Conservation (phyloP, 306 rosid species). For the Lathyrus aphaca region DNA sequence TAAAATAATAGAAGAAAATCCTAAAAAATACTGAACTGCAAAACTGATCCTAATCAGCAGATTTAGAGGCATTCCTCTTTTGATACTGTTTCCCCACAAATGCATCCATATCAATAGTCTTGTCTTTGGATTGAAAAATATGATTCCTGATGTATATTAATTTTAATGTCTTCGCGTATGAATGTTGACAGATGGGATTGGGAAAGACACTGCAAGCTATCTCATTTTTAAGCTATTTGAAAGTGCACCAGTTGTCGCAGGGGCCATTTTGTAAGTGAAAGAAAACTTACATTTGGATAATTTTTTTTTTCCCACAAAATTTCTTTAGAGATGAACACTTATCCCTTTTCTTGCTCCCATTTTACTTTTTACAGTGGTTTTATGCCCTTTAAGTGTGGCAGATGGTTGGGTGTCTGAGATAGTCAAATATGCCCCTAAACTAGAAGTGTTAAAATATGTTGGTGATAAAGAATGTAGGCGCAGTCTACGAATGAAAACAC, state of each 20-base stretch:
- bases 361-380: constrained; percentile 64
- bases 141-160: constrained; percentile 19
- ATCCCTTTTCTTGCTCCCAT: constrained; percentile 27
- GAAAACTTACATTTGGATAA: constrained; percentile 36
- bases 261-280: constrained; percentile 88
- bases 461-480: constrained; percentile 80
- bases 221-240: constrained; percentile 82
- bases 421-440: constrained; percentile 68
- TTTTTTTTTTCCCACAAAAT: constrained; percentile 4
- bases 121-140: constrained; percentile 25
- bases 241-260: constrained; percentile 53
- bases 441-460: constrained; percentile 70
- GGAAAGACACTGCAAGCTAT: constrained; percentile 97
- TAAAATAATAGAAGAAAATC: no score
- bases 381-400: constrained; percentile 92
- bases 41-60: no score
- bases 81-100: no score
- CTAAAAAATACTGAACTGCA: no score
- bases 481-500: constrained; percentile 56
- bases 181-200: constrained; percentile 84
- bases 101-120: no score
- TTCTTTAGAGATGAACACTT: constrained; percentile 25
- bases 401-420: constrained; percentile 92
- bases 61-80: no score
- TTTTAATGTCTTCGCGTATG: constrained; percentile 35